Conservation (phyloP, 164 flowering plant genomes). For the Aristolochia contorta region DNA sequence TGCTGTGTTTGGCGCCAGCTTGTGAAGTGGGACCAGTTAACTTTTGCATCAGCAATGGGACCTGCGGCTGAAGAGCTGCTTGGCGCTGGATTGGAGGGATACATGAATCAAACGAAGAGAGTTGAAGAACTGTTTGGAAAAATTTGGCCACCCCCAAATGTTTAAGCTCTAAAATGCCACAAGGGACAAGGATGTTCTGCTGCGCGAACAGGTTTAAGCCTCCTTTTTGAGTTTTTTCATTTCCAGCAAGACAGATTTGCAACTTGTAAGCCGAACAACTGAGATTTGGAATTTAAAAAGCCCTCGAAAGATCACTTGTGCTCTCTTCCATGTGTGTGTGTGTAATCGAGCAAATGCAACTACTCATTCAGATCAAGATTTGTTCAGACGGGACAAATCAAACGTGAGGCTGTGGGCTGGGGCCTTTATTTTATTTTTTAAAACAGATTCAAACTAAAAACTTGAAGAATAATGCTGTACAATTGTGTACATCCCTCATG, state of each 20-base stretch:
- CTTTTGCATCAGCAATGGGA: constrained; percentile 78
- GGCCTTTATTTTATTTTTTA: too few relatives aligned
- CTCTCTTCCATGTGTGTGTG: too few relatives aligned
- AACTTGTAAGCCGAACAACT: background rate
- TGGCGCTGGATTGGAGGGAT: constrained; percentile 68
- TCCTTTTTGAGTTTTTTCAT: background rate
- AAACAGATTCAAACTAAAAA: too few relatives aligned
- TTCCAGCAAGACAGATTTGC: too few relatives aligned
- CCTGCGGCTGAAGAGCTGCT: constrained; percentile 91
- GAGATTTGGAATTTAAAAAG: background rate
- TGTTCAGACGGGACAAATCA: too few relatives aligned
- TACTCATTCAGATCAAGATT: too few relatives aligned
- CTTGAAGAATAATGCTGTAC: too few relatives aligned
- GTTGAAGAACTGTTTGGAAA: constrained; percentile 79
- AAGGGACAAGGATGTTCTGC: background rate
- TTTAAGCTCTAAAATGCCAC: constrained; percentile 22
- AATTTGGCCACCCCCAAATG: constrained; percentile 99
- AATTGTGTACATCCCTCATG: too few relatives aligned
- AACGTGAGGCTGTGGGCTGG: too few relatives aligned
- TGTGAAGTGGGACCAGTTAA: constrained; percentile 74
- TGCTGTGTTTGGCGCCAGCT: constrained; percentile 39
- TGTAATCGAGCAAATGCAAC: too few relatives aligned
- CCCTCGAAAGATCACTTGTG: too few relatives aligned
- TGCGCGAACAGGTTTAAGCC: background rate
- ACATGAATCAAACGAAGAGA: constrained; percentile 60